Percentiles rank a stretch among this genome's conserved stretches.
Evolutionary conservation across 148 eudicot species (phyloP).

Genomic region (Drosera capensis): DNA sequence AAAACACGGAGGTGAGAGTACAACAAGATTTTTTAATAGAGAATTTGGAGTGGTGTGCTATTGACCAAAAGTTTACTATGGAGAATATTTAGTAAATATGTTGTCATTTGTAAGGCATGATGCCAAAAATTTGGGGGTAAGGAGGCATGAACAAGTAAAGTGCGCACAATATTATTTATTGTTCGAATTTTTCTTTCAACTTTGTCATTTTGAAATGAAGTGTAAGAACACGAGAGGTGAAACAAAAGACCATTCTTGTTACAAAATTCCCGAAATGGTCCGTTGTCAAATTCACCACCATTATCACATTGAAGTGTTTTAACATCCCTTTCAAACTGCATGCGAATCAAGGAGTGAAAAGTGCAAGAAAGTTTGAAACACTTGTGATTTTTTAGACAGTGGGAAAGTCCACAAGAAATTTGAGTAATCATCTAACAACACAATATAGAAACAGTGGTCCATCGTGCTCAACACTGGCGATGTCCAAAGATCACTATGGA

Average conservation of each 20-base stretch:
- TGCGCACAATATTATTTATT: constrained; percentile 8
- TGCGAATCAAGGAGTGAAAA: constrained; percentile 3
- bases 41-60: not conserved
- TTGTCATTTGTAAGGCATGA: constrained; percentile 6
- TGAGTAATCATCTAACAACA: constrained; percentile 9
- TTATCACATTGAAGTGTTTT: constrained; percentile 12
- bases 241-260: constrained; percentile 3
- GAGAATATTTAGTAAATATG: constrained; percentile 6
- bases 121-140: constrained; percentile 7
- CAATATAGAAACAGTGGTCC: not conserved
- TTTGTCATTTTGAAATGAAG: constrained; percentile 13
- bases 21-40: not conserved
- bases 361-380: constrained; percentile 1
- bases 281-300: too few relatives aligned
- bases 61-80: not conserved
- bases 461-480: not conserved
- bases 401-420: constrained; percentile 10
- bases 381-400: constrained; percentile 8
- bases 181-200: constrained; percentile 8
- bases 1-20: constrained; percentile 1
- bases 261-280: not conserved
- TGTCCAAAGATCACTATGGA: not conserved
- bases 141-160: constrained; percentile 8
- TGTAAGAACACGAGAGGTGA: constrained; percentile 9
- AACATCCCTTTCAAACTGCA: constrained; percentile 6